Conservation (phyloP, 371 early-diverging fungal genomes). For the Saksenaea vasiformis region DNA sequence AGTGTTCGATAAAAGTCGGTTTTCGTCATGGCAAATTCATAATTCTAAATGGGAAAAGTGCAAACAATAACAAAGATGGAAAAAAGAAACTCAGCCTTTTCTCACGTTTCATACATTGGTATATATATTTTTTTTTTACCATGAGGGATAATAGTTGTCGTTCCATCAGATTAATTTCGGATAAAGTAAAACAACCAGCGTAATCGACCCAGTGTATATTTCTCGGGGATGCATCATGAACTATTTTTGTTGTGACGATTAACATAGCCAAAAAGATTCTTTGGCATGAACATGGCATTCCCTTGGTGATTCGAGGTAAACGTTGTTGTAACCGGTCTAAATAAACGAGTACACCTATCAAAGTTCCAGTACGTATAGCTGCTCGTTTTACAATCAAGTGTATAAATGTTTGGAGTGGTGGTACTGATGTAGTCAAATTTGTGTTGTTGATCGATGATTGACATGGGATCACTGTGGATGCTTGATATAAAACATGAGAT, state of each 20-base stretch:
- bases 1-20: constrained; percentile 12
- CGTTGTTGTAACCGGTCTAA: constrained; percentile 54
- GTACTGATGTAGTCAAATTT: constrained; percentile 14
- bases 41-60: constrained; percentile 15
- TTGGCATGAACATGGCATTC: constrained; percentile 79
- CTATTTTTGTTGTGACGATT: constrained; percentile 68
- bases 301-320: constrained; percentile 57
- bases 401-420: constrained; percentile 57
- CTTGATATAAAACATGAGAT: constrained; percentile 23
- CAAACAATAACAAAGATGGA: constrained; percentile 5
- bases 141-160: constrained; percentile 74
- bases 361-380: constrained; percentile 57
- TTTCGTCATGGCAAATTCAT: constrained; percentile 14
- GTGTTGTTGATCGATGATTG: constrained; percentile 4
- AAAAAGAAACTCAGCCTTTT: background rate
- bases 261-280: constrained; percentile 78
- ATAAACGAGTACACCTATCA: constrained; percentile 63
- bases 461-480: constrained; percentile 22
- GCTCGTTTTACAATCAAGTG: constrained; percentile 56
- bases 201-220: constrained; percentile 78
- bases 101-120: background rate
- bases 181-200: constrained; percentile 63
- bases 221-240: constrained; percentile 76
- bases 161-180: constrained; percentile 84
- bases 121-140: constrained; percentile 32